Evolutionary conservation across 2,329 filamentous ascomycete genomes (phyloP), one percentile per base, ranked within the genome.

Genomic region (Chrysoporthe puriensis): DNA sequence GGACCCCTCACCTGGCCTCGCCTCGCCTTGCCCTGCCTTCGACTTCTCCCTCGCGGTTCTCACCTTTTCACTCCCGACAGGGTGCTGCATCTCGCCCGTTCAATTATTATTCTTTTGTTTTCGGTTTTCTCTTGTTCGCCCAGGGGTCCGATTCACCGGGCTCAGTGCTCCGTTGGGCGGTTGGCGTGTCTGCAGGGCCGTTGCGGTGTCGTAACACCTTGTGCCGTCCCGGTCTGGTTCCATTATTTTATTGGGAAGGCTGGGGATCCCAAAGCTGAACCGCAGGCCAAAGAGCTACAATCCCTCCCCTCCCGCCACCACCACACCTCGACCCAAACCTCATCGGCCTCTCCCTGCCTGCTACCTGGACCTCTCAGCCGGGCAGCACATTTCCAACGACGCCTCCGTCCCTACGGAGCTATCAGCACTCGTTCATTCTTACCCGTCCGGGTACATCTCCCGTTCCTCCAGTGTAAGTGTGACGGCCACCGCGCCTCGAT

Each of bases 171-270:
- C 14, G 32, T 50, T 26, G 48, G 50, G 62, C 57, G 62, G 56
- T 34, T 65, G 52, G 58, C 62, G 64, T 66, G 42, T 57, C 57
- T 68, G 62, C 66, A 68, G 63, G 58, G 58, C 62, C 62, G 63
- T 64, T 64, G 66, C 58, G 58, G 62, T 44, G 58, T 60, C 56
- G 46, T 63, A 56, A 48, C 59, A 61, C 59, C 59, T 61, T 61
- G 43, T 58, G 57, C 56, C 63, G 44, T 58, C 66, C 63, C 63
- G 66, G 59, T 40, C 40, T 48, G 59, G 59, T 61, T 48, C 59
- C 59, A 61, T 61, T 61, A 66, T 61, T 61, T 68, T 68, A 68
- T 68, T 68, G 36, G 34, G 66, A 68, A 68, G 66, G 66, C 66
- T 68, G 66, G 66, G 66, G 54, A 44, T 34, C 59, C 26, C 16